A percentile compares a stretch with the other conserved stretches of the same genome.
Conservation (phyloP, 1,284 basidiomycete genomes). For the Paramarasmius palmivorus region DNA sequence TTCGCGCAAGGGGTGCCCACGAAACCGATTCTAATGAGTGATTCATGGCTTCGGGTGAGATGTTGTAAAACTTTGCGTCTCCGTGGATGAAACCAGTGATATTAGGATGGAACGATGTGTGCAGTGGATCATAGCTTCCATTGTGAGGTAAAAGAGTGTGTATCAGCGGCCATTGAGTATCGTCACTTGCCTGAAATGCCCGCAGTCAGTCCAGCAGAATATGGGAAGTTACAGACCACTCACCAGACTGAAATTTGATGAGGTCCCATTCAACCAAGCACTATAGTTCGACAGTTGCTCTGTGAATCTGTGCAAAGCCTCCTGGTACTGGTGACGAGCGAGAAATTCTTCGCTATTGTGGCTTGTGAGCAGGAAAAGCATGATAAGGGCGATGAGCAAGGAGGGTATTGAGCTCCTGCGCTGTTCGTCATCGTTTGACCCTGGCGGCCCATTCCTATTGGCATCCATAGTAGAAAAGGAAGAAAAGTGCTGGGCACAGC, state of each 20-base stretch:
- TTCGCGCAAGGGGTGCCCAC: constrained; percentile 52
- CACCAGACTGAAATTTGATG: constrained; percentile 68
- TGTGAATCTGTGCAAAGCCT: constrained; percentile 55
- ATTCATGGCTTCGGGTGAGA: constrained; percentile 46
- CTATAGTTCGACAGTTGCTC: constrained; percentile 69
- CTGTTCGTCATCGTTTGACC: constrained; percentile 30
- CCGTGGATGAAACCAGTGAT: constrained; percentile 77
- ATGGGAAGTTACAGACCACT: constrained; percentile 25
- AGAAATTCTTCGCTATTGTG: constrained; percentile 65
- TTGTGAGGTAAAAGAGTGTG: constrained; percentile 50
- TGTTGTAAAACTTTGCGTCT: constrained; percentile 59
- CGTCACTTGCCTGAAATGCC: constrained; percentile 51
- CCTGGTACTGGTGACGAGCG: constrained; percentile 61
- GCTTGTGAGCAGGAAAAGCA: constrained; percentile 76
- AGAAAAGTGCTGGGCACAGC: background rate
- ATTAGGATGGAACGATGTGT: constrained; percentile 69
- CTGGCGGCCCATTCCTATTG: constrained; percentile 38
- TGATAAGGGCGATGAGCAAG: constrained; percentile 71
- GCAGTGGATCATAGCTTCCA: constrained; percentile 41
- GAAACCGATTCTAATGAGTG: constrained; percentile 30
- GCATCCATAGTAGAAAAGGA: constrained; percentile 25
- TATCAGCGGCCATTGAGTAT: constrained; percentile 48
- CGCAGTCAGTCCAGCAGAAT: background rate
- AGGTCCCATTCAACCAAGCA: constrained; percentile 71
- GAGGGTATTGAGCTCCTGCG: constrained; percentile 63